Base-by-base conservation (phyloP, 352 stramenopile species). In the Pythium brassicae region DNA sequence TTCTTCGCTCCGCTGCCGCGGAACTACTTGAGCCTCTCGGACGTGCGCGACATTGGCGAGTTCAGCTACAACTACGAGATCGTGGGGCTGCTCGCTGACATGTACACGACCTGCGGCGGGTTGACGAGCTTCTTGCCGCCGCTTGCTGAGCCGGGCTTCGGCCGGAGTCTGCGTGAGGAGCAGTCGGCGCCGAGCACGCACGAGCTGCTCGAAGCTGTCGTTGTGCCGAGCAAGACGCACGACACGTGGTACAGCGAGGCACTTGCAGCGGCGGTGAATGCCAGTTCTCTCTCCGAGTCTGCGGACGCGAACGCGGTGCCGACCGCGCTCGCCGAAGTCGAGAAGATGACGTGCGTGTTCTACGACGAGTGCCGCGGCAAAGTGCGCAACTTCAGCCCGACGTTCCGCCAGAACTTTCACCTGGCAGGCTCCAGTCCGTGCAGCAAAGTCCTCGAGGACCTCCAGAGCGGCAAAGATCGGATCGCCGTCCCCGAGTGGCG, bases 261-360 rank as follows among this genome's bases (percentile, higher is more conserved):
- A 2, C 58, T 89, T 23, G 66, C 58, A 43, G 75, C 71, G 14
- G 80, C 79, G 19, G 50, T 68, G 42, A 78, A 78, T 50, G 65
- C 56, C 34, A 70, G 69, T 4, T 68, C 53, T 22, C 65, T 72
- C 20, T 50, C 74, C 8, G 54, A 73, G 29, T 78, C 76, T 9
- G 57, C 22, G 43, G 73, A 72, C 42, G 62, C 53, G 26, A 69
- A 65, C 2, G 57, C 37, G 26, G 63, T 78, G n/a, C 52, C 75
- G 8, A 53, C 67, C 22, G 83, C 78, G 4, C 70, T 94, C 19
- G 55, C 76, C 19, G 83, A 93, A 50, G 79, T 94, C 32, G 80
- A 93, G 62, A 92, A 91, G 70, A 95, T 95, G 86, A 92, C 85
- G 10, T 95, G 86, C 50, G 68, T 95, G 43, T 93, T 93, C 54